Evolutionary conservation across 2,329 filamentous ascomycete species (phyloP).

Genomic region (Kalmusia sp.): DNA sequence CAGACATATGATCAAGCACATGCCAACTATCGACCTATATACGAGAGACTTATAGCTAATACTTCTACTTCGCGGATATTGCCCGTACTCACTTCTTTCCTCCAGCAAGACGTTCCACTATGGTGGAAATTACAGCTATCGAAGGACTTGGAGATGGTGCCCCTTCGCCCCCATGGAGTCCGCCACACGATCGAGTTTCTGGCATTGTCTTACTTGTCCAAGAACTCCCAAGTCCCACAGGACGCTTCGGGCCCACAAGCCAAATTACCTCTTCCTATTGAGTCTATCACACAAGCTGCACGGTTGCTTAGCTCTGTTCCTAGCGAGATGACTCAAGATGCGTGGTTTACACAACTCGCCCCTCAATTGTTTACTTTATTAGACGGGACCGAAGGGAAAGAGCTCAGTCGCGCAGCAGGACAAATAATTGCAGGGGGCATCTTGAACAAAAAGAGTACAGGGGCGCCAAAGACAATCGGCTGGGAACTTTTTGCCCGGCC

Average conservation of each 20-base stretch:
- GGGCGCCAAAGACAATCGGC: slow-evolving; percentile 67
- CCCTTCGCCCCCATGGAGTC: slow-evolving; percentile 68
- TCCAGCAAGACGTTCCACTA: slow-evolving; percentile 66
- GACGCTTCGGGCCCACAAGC: slow-evolving; percentile 41
- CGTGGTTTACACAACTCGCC: slow-evolving; percentile 67
- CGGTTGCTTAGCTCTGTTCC: slow-evolving; percentile 68
- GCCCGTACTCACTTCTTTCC: slow-evolving; percentile 67
- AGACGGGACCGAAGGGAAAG: slow-evolving; percentile 65
- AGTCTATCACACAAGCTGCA: slow-evolving; percentile 70
- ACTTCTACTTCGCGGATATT: slow-evolving; percentile 63
- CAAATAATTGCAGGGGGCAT: slow-evolving; percentile 73
- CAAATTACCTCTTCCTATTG: slow-evolving; percentile 68
- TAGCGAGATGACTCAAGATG: slow-evolving; percentile 58
- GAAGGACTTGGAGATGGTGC: slow-evolving; percentile 65
- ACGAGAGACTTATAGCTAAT: slow-evolving; percentile 25
- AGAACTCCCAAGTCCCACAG: slow-evolving; percentile 52
- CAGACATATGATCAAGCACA: slow-evolving; percentile 14
- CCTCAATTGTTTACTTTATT: slow-evolving; percentile 68
- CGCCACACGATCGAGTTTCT: slow-evolving; percentile 74
- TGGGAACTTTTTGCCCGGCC: slow-evolving; percentile 70
- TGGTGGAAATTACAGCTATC: slow-evolving; percentile 68
- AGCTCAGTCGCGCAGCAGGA: slow-evolving; percentile 65
- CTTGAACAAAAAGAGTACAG: slow-evolving; percentile 67
- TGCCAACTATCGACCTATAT: slow-evolving; percentile 23
- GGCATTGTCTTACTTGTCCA: slow-evolving; percentile 68